Conservation (phyloP, 2,329 filamentous ascomycete genomes). For the Decorospora gaudefroyi region DNA sequence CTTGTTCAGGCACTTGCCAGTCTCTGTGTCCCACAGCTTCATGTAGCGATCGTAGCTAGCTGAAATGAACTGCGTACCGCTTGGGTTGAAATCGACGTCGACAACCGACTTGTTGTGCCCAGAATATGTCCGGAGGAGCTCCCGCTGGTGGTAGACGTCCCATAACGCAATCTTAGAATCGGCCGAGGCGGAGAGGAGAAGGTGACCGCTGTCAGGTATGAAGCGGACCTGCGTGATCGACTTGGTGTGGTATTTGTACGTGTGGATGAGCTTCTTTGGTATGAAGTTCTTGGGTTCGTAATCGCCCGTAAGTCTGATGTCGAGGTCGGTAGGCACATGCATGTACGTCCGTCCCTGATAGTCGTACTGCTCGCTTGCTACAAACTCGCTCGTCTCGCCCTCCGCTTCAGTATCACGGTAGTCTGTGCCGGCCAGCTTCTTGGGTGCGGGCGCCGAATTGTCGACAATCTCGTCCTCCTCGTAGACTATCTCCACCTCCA, state of each 20-base stretch:
- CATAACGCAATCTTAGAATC: slow-evolving; percentile 92
- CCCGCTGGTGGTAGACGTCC: slow-evolving; percentile 88
- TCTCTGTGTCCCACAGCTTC: slow-evolving; percentile 98
- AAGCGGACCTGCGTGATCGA: slow-evolving; percentile 88
- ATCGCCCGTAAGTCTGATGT: slow-evolving; percentile 70
- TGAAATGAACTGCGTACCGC: slow-evolving; percentile 84
- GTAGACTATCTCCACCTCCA: slow-evolving; percentile 72
- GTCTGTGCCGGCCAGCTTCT: slow-evolving; percentile 60
- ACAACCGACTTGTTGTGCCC: slow-evolving; percentile 90
- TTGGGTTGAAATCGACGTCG: slow-evolving; percentile 82
- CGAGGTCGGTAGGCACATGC: slow-evolving; percentile 77
- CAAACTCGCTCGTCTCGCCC: slow-evolving; percentile 81
- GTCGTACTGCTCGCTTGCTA: slow-evolving; percentile 80
- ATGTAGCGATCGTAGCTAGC: slow-evolving; percentile 94
- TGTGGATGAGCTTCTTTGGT: slow-evolving; percentile 90
- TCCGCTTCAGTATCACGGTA: slow-evolving; percentile 53
- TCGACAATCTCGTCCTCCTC: slow-evolving; percentile 73
- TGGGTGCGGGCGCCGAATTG: slow-evolving; percentile 63
- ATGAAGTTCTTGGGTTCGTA: slow-evolving; percentile 82
- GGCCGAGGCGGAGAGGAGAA: slow-evolving; percentile 86
- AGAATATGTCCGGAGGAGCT: slow-evolving; percentile 86
- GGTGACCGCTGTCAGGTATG: slow-evolving; percentile 84
- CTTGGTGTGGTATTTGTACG: slow-evolving; percentile 83
- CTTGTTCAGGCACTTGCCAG: slow-evolving; percentile 80
- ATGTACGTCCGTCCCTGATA: slow-evolving; percentile 97